Conservation (phyloP, 2,329 filamentous ascomycete genomes). For the Sporothrix pallida region DNA sequence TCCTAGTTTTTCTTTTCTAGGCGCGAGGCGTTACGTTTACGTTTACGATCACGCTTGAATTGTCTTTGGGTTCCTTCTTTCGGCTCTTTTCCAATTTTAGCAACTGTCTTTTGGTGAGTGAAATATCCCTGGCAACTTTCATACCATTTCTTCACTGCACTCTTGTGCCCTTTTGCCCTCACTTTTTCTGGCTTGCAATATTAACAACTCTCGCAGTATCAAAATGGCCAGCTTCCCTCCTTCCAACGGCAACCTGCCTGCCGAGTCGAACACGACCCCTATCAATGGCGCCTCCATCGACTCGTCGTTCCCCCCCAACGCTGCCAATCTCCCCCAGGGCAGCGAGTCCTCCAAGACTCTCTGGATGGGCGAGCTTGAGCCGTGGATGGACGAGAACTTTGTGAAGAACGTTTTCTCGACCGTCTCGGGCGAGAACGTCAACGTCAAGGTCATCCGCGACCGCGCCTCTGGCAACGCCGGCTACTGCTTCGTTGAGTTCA, state of each 20-base stretch:
- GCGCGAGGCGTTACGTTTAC: conserved; percentile 32
- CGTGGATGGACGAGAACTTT: conserved; percentile 99
- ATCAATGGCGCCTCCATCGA: conserved; percentile 44
- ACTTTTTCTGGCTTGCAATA: not conserved
- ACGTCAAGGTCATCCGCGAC: conserved; percentile 99
- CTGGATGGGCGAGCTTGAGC: conserved; percentile 97
- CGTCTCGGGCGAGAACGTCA: conserved; percentile 90
- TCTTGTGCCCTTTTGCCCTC: not conserved
- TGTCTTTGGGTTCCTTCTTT: conserved; percentile 19
- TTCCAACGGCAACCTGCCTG: conserved; percentile 37
- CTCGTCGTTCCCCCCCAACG: conserved; percentile 37
- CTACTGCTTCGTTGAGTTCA: conserved; percentile 98
- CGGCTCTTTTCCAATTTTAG: conserved; percentile 20
- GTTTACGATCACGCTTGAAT: conserved; percentile 31
- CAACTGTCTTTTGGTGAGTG: conserved; percentile 30
- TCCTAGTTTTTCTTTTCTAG: conserved; percentile 25
- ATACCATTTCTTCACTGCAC: no score
- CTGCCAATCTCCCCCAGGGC: conserved; percentile 38
- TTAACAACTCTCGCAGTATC: not conserved
- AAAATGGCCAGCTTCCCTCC: conserved; percentile 39
- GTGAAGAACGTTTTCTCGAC: conserved; percentile 90
- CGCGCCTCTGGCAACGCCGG: conserved; percentile 98
- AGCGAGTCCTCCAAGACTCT: conserved; percentile 63
- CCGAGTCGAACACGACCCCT: conserved; percentile 38
- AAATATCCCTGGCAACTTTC: not conserved